These are phyloP conservation scores for Mycena vitilis DNA, from an alignment of 768 basidiomycete genomes.

Conservation along the genomic window DNA sequence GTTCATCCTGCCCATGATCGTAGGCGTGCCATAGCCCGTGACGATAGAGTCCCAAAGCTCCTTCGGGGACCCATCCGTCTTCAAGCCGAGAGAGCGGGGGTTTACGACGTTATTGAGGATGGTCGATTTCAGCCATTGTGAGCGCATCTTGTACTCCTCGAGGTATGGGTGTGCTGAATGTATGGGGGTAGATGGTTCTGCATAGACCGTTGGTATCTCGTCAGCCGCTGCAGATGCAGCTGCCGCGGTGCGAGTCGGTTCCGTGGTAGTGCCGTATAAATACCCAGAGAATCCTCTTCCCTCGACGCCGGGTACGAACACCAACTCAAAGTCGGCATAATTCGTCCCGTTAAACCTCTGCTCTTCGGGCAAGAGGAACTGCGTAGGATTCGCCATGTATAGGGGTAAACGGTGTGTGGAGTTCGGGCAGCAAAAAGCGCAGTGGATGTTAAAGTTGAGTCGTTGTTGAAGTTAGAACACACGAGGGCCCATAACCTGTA, in stretches of 20 bases:
- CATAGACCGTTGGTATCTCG: neutral
- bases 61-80: neutral
- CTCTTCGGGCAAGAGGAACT: slow-evolving; percentile 4
- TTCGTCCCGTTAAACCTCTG: slow-evolving; percentile 5
- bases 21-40: neutral
- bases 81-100: neutral
- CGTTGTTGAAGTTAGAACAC: neutral
- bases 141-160: neutral
- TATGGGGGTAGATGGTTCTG: neutral
- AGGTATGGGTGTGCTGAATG: neutral
- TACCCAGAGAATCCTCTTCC: slow-evolving; percentile 3
- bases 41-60: neutral
- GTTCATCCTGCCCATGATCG: neutral
- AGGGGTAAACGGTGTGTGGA: slow-evolving; percentile 5
- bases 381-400: slow-evolving; percentile 1
- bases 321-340: neutral
- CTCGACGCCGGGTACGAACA: neutral
- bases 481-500: slow-evolving; percentile 8
- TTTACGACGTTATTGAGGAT: neutral
- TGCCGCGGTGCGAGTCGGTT: neutral
- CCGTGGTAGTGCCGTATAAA: neutral
- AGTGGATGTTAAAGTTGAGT: neutral
- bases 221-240: neutral
- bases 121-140: neutral
- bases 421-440: slow-evolving; percentile 1